These are phyloP conservation scores for Dryas drummondii DNA, from an alignment of 306 rosid species.

Conservation along the genomic window DNA sequence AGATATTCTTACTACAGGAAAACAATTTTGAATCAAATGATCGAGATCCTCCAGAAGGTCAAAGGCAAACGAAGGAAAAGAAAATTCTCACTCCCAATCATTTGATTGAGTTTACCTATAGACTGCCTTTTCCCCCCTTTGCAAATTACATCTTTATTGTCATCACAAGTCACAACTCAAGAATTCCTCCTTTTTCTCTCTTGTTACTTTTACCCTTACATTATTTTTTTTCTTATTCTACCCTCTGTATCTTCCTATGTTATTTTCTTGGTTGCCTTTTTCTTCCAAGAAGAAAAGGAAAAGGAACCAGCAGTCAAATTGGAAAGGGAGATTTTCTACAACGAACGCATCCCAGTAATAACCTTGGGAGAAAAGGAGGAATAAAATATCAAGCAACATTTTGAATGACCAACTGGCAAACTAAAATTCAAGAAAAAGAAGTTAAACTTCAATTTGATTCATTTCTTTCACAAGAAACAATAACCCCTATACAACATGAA, in stretches of 20 bases:
- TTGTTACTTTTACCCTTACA: not conserved
- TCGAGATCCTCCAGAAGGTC: not conserved
- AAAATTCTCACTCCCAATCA: not conserved
- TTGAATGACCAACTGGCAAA: no score
- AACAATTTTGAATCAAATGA: not conserved
- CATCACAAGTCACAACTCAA: slow-evolving; percentile 4
- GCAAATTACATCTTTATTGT: slow-evolving; percentile 2
- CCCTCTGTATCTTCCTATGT: not conserved
- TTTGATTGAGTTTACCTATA: not conserved
- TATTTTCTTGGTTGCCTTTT: not conserved
- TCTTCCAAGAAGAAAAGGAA: not conserved
- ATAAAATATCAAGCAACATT: no score
- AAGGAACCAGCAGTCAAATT: slow-evolving; percentile 4
- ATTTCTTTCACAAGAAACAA: no score
- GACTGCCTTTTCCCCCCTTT: not conserved
- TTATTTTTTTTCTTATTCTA: not conserved
- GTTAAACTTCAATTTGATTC: no score
- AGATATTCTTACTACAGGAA: not conserved
- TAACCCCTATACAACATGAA: no score
- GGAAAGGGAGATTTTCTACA: not conserved
- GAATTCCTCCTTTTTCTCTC: not conserved
- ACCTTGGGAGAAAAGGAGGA: no score
- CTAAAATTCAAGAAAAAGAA: no score
- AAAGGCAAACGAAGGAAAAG: not conserved
- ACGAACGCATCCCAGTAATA: not conserved